Evolutionary conservation across 495 filamentous ascomycete species (phyloP).

Genomic region (Cladorrhinum samala): DNA sequence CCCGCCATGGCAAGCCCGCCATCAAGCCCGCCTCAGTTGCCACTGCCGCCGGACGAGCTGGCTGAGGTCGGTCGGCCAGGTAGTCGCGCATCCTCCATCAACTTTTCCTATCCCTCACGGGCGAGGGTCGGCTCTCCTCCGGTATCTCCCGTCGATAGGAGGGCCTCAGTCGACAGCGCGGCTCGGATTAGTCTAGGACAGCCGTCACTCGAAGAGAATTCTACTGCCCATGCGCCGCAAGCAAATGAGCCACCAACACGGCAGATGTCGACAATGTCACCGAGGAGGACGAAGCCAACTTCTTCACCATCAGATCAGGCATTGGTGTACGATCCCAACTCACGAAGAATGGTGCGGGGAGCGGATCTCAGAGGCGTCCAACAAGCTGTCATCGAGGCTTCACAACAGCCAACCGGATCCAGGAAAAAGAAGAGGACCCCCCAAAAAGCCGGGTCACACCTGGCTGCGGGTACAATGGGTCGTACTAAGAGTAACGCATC

Average conservation of each 20-base stretch:
- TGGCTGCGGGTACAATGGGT: slow-evolving; percentile 32
- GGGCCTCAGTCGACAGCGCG: slow-evolving; percentile 1
- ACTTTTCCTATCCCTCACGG: slow-evolving; percentile 73
- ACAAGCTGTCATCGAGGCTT: slow-evolving; percentile 37
- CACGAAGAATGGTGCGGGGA: slow-evolving; percentile 46
- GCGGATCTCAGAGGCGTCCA: slow-evolving; percentile 31
- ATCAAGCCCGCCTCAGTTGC: slow-evolving; percentile 26
- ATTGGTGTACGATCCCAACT: slow-evolving; percentile 53
- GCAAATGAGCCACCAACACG: neutral
- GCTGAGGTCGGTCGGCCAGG: slow-evolving; percentile 36
- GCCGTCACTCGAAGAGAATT: neutral
- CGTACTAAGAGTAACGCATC: slow-evolving; percentile 23
- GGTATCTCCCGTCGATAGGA: slow-evolving; percentile 9
- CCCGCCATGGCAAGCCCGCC: slow-evolving; percentile 34
- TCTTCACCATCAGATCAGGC: slow-evolving; percentile 27
- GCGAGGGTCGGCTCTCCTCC: slow-evolving; percentile 31
- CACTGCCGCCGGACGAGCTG: slow-evolving; percentile 7
- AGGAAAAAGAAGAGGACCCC: slow-evolving; percentile 49
- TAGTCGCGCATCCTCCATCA: slow-evolving; percentile 62
- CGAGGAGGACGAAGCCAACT: slow-evolving; percentile 16
- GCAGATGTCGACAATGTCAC: slow-evolving; percentile 1
- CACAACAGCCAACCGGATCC: slow-evolving; percentile 43
- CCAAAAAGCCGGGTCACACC: slow-evolving; percentile 27
- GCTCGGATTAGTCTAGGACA: neutral
- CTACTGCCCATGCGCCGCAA: neutral